These are phyloP conservation scores for Solanum hybrid DNA, from an alignment of 305 asterid species.

Conservation along the genomic window DNA sequence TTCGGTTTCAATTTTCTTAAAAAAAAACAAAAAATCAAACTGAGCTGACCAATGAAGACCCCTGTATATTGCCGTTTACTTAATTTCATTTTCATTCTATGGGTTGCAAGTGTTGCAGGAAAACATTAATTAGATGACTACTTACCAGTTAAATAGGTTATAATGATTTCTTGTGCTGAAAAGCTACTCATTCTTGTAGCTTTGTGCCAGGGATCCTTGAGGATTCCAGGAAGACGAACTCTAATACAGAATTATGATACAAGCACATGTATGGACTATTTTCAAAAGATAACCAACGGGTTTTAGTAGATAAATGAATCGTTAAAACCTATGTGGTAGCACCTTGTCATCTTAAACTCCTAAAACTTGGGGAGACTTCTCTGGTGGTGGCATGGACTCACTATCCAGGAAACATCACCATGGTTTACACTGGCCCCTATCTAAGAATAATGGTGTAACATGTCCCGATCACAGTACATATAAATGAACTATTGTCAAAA, in stretches of 20 bases:
- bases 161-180: neutral
- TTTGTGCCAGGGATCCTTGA: neutral
- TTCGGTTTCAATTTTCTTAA: neutral
- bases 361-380: neutral
- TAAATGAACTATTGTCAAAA: neutral
- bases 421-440: neutral
- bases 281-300: neutral
- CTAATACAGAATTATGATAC: neutral
- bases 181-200: neutral
- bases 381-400: neutral
- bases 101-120: neutral
- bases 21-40: neutral
- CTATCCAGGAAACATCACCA: neutral
- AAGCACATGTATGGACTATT: neutral
- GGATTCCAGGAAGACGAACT: neutral
- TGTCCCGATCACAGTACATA: neutral
- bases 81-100: neutral
- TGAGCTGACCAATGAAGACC: neutral
- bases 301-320: neutral
- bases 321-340: neutral
- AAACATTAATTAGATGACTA: neutral
- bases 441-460: neutral
- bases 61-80: neutral
- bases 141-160: neutral
- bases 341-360: neutral